phyloP scores from a whole-genome alignment of 2,329 filamentous ascomycete species.

The Periconia digitata region DNA sequence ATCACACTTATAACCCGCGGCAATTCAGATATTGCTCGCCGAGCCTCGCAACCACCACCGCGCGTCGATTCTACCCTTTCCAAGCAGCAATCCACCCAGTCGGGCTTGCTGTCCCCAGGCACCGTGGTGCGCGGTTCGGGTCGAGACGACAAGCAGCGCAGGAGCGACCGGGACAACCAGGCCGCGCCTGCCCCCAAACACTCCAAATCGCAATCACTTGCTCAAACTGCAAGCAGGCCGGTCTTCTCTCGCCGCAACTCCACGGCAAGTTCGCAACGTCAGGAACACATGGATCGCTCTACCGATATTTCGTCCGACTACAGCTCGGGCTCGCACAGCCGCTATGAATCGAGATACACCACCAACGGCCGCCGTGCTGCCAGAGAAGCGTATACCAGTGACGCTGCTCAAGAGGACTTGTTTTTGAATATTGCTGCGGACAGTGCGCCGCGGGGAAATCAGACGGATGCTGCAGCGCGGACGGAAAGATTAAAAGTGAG shows the following conservation, averaged over 20 bases:
- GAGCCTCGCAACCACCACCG: conserved; percentile 28
- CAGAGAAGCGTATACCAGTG: conserved; percentile 21
- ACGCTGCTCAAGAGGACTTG: conserved; percentile 41
- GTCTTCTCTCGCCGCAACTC: conserved; percentile 15
- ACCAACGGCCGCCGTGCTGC: conserved; percentile 20
- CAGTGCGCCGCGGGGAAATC: conserved; percentile 28
- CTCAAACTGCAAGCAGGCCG: neutral
- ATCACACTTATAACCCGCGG: conserved; percentile 53
- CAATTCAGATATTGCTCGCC: conserved; percentile 35
- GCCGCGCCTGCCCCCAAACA: conserved; percentile 17
- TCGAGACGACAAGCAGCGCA: conserved; percentile 13
- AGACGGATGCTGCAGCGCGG: conserved; percentile 27
- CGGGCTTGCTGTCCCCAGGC: conserved; percentile 26
- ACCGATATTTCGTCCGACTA: conserved; percentile 34
- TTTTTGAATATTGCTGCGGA: conserved; percentile 48
- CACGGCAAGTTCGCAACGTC: conserved; percentile 4
- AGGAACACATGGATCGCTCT: conserved; percentile 30
- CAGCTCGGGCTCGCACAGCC: conserved; percentile 31
- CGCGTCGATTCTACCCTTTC: conserved; percentile 28
- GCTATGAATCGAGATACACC: conserved; percentile 19
- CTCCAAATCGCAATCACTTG: conserved; percentile 11
- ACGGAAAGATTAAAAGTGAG: conserved; percentile 37
- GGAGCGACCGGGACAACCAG: conserved; percentile 16
- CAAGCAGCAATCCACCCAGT: conserved; percentile 28
- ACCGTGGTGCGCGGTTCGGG: conserved; percentile 14